phyloP scores from a whole-genome alignment of 768 basidiomycete genomes.

The Lyophyllum atratum region DNA sequence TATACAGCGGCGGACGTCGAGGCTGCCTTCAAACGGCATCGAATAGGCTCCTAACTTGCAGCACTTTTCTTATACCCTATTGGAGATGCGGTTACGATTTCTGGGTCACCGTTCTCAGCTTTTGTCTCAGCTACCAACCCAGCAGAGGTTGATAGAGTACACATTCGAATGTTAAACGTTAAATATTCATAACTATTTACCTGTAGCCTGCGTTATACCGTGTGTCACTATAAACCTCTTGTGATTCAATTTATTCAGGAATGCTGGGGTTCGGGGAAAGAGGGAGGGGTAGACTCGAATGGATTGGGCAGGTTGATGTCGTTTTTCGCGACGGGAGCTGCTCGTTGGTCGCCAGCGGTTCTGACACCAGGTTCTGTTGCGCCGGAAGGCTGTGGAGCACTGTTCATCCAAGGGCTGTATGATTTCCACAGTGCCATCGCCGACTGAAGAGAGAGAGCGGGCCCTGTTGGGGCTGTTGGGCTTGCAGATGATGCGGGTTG shows the following conservation, averaged over 20 bases:
- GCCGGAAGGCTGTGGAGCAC: background rate
- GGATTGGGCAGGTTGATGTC: background rate
- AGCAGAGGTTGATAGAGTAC: too few species aligned
- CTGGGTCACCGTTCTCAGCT: background rate
- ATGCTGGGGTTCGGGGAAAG: background rate
- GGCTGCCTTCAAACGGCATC: slow-evolving; percentile 71
- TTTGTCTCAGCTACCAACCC: too few species aligned
- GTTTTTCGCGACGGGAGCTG: background rate
- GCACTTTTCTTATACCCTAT: background rate
- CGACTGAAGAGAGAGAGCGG: slow-evolving; percentile 26
- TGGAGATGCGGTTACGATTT: background rate
- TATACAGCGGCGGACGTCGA: slow-evolving; percentile 78
- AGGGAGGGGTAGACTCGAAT: background rate
- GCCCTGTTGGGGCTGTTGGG: slow-evolving; percentile 6
- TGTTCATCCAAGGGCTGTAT: slow-evolving; percentile 41
- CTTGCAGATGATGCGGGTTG: slow-evolving; percentile 18
- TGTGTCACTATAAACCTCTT: background rate
- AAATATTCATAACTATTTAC: background rate
- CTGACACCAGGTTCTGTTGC: background rate
- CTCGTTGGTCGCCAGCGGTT: background rate
- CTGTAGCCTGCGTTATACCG: background rate
- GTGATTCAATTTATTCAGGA: background rate
- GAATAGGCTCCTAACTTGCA: slow-evolving; percentile 23
- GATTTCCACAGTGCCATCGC: slow-evolving; percentile 41
- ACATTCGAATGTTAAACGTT: background rate